Evolutionary conservation across 192 early-diverging fungal species (phyloP).

Genomic region (Spinellus fusiger): DNA sequence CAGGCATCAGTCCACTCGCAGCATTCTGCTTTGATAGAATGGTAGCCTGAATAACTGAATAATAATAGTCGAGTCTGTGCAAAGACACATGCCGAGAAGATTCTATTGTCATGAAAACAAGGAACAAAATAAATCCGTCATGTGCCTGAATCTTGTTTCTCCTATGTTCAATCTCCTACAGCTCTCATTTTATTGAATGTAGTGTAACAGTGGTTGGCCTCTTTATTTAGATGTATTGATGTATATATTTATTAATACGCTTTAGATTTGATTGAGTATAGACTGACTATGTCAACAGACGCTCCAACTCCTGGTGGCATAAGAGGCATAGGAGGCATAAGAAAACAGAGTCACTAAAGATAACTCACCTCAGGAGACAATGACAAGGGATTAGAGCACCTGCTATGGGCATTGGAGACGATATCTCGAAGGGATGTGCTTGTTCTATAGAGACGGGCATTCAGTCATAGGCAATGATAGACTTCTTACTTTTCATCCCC

Average conservation of each 20-base stretch:
- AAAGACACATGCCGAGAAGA: neutral
- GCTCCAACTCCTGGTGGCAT: neutral
- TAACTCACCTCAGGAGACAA: conserved; percentile 2
- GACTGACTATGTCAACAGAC: neutral
- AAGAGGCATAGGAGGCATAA: no score
- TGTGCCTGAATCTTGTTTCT: neutral
- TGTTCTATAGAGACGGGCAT: neutral
- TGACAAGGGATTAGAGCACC: neutral
- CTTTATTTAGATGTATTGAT: no score
- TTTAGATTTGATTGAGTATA: neutral
- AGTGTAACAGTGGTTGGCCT: no score
- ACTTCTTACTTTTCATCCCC: conserved; percentile 35
- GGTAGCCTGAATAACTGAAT: conserved; percentile 60
- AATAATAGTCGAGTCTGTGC: conserved; percentile 65
- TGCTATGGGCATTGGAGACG: neutral
- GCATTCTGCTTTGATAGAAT: conserved; percentile 77
- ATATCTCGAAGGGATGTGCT: conserved; percentile 5
- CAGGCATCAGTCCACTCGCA: conserved; percentile 77
- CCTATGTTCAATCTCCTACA: neutral
- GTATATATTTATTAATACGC: no score
- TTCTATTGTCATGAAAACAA: conserved; percentile 16
- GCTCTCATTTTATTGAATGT: no score
- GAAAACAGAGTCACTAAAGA: no score
- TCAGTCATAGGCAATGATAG: neutral
- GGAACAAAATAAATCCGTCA: neutral